phyloP scores from a whole-genome alignment of 1,284 basidiomycete species.

The Trametes hirsuta region DNA sequence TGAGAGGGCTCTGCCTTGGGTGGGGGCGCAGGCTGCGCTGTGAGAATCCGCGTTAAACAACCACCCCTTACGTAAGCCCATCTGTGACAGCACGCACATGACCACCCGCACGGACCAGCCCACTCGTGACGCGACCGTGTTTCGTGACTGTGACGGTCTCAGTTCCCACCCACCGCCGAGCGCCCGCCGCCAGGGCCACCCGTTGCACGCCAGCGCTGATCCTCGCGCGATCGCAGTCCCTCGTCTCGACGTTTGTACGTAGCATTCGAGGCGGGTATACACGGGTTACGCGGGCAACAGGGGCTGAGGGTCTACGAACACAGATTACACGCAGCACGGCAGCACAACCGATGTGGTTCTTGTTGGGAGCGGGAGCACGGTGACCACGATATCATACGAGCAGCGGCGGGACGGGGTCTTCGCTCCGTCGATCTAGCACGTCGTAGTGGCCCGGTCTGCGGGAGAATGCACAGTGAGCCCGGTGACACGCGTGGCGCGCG shows the following conservation, averaged over 20 bases:
- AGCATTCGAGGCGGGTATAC: not conserved
- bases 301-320: not conserved
- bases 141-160: conserved; percentile 25
- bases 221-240: conserved; percentile 4
- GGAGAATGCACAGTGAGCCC: conserved; percentile 3
- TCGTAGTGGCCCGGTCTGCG: conserved; percentile 43
- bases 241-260: not conserved
- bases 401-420: conserved; percentile 23
- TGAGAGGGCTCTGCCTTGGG: conserved; percentile 30
- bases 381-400: conserved; percentile 9
- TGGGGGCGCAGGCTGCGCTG: conserved; percentile 29
- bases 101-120: conserved; percentile 27
- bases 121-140: conserved; percentile 23
- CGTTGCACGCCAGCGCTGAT: not conserved
- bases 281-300: conserved; percentile 1
- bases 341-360: not conserved
- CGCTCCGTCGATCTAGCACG: conserved; percentile 35
- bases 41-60: conserved; percentile 30
- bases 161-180: not conserved
- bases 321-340: not conserved
- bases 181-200: not conserved
- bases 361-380: not conserved
- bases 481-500: not conserved
- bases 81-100: conserved; percentile 27
- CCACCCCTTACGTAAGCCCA: conserved; percentile 22